phyloP scores from a whole-genome alignment of 331 rosid species.

The Acacia pycnantha region DNA sequence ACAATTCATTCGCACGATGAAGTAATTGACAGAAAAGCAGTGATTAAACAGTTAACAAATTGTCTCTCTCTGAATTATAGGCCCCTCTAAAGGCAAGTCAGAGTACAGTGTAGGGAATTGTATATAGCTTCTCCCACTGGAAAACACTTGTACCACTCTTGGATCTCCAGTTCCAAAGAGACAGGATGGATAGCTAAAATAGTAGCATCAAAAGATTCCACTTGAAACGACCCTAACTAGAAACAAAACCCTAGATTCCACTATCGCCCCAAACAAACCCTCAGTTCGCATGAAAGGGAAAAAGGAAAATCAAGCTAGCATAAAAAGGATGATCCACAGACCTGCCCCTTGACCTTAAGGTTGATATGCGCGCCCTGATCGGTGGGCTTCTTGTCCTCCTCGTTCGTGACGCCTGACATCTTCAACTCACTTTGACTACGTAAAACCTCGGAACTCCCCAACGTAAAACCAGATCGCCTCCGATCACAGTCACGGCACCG shows the following conservation, averaged over 20 bases:
- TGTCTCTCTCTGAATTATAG: neutral
- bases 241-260: conserved; percentile 21
- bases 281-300: neutral
- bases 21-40: neutral
- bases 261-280: neutral
- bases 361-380: conserved; percentile 71
- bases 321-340: conserved; percentile 5
- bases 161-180: neutral
- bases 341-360: conserved; percentile 88
- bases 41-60: neutral
- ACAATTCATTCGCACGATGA: neutral
- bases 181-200: neutral
- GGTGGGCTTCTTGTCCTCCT: conserved; percentile 79
- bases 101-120: neutral
- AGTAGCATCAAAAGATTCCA: neutral
- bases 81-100: neutral
- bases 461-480: neutral
- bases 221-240: neutral
- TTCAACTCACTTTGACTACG: neutral
- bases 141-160: neutral
- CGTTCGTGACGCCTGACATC: conserved; percentile 69
- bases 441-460: neutral
- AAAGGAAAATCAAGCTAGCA: neutral
- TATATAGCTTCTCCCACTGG: neutral
- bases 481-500: neutral